Evolutionary conservation across 2,329 filamentous ascomycete species (phyloP).

Genomic region (Lecanicillium sp.): DNA sequence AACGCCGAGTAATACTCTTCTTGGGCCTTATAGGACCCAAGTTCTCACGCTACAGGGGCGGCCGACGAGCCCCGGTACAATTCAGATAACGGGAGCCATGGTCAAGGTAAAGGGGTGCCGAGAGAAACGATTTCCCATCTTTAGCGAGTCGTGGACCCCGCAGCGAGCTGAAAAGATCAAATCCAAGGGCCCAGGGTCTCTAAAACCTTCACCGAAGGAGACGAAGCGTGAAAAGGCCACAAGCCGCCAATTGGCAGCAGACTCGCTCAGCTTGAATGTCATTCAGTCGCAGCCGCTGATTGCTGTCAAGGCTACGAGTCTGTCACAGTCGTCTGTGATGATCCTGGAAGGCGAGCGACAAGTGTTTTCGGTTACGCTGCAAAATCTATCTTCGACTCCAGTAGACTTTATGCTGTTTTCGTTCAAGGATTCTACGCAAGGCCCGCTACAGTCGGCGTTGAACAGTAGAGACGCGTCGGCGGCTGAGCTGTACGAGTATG

Average conservation of each 20-base stretch:
- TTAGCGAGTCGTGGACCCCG: conserved; percentile 66
- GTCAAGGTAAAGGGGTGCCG: conserved; percentile 76
- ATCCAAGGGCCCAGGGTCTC: conserved; percentile 55
- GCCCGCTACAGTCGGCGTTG: conserved; percentile 65
- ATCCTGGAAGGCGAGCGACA: conserved; percentile 82
- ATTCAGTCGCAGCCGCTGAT: conserved; percentile 74
- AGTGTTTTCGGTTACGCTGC: conserved; percentile 68
- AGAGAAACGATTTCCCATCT: conserved; percentile 77
- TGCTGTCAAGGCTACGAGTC: conserved; percentile 63
- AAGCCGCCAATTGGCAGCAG: conserved; percentile 34
- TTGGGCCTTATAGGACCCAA: conserved; percentile 79
- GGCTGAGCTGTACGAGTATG: conserved; percentile 77
- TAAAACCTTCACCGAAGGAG: conserved; percentile 32
- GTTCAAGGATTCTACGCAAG: conserved; percentile 81
- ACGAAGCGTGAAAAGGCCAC: conserved; percentile 21
- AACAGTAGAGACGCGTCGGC: conserved; percentile 68
- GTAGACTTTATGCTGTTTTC: conserved; percentile 82
- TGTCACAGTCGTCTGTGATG: conserved; percentile 83
- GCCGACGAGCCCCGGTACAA: conserved; percentile 55
- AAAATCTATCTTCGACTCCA: conserved; percentile 68
- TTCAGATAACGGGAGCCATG: conserved; percentile 69
- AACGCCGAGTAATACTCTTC: conserved; percentile 51
- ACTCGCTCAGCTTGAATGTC: conserved; percentile 58
- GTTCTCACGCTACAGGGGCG: conserved; percentile 63
- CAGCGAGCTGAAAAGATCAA: conserved; percentile 68